A percentile compares a stretch with the other conserved stretches of the same genome.
Evolutionary conservation across 2,329 filamentous ascomycete genomes (phyloP).

Genomic region (Verruconis gallopava): DNA sequence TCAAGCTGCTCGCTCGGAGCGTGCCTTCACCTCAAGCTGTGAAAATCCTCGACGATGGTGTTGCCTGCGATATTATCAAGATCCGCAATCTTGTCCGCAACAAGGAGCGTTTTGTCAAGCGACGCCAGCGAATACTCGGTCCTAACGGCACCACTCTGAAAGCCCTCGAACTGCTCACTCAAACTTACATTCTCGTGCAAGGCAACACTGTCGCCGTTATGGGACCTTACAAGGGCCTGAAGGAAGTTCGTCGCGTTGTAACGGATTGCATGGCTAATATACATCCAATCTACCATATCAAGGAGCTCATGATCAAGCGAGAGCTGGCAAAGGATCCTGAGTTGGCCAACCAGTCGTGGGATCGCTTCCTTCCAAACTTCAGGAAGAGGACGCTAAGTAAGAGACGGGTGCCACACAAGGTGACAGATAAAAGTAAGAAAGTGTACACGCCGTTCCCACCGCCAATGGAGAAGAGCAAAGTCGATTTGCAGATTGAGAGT

Average conservation of each 20-base stretch:
- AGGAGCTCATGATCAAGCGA: constrained; percentile 87
- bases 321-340: constrained; percentile 83
- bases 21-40: constrained; percentile 88
- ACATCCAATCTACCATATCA: constrained; percentile 83
- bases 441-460: constrained; percentile 94
- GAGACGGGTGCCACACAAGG: constrained; percentile 66
- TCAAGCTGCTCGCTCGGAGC: constrained; percentile 81
- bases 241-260: constrained; percentile 78
- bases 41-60: constrained; percentile 84
- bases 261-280: constrained; percentile 97
- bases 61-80: constrained; percentile 93
- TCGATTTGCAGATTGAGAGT: constrained; percentile 93
- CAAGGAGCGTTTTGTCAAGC: constrained; percentile 92
- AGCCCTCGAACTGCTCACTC: constrained; percentile 80
- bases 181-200: constrained; percentile 88
- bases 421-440: constrained; percentile 91
- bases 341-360: constrained; percentile 81
- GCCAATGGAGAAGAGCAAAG: constrained; percentile 95
- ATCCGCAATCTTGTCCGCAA: constrained; percentile 81
- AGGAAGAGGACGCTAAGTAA: constrained; percentile 85
- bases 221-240: constrained; percentile 84
- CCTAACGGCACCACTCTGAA: constrained; percentile 88
- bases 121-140: constrained; percentile 82
- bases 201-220: constrained; percentile 90
- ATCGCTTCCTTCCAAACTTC: constrained; percentile 92